Conservation (phyloP, 2,329 filamentous ascomycete species). For the Dactylellina drechsleri region DNA sequence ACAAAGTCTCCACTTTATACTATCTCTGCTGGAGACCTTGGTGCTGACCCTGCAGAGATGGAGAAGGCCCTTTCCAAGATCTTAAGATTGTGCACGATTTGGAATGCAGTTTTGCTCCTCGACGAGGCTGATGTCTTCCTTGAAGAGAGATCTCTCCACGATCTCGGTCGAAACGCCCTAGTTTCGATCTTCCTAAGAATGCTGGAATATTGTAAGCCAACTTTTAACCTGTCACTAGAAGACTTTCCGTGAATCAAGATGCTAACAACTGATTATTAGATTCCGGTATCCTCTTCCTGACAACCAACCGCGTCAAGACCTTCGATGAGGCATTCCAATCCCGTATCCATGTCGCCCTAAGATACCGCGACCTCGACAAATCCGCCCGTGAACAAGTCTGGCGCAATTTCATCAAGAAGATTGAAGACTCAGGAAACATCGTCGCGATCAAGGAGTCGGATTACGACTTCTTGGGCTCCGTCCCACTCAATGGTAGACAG, state of each 20-base stretch:
- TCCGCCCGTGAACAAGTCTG: conserved; percentile 59
- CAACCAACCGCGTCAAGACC: conserved; percentile 63
- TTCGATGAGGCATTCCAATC: conserved; percentile 63
- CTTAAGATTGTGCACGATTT: conserved; percentile 84
- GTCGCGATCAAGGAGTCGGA: conserved; percentile 52
- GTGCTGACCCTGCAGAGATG: conserved; percentile 64
- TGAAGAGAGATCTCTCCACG: conserved; percentile 82
- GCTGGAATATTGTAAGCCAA: conserved; percentile 62
- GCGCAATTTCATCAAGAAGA: conserved; percentile 58
- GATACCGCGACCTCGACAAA: conserved; percentile 59
- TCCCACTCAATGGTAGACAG: conserved; percentile 60
- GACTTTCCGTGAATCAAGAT: background rate
- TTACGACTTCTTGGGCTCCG: conserved; percentile 48
- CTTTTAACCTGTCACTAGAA: background rate
- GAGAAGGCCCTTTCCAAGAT: conserved; percentile 84
- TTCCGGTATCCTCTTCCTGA: conserved; percentile 64
- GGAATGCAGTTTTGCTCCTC: conserved; percentile 85
- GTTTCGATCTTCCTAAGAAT: conserved; percentile 68
- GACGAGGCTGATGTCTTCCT: conserved; percentile 89
- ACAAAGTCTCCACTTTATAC: conserved; percentile 67
- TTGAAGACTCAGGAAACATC: conserved; percentile 44
- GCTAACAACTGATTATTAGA: conserved; percentile 21
- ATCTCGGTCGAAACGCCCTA: conserved; percentile 84
- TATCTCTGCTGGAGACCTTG: conserved; percentile 63
- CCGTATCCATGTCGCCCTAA: conserved; percentile 61